Conservation (phyloP, 2,329 filamentous ascomycete species). For the Trichoderma cornu-damae region DNA sequence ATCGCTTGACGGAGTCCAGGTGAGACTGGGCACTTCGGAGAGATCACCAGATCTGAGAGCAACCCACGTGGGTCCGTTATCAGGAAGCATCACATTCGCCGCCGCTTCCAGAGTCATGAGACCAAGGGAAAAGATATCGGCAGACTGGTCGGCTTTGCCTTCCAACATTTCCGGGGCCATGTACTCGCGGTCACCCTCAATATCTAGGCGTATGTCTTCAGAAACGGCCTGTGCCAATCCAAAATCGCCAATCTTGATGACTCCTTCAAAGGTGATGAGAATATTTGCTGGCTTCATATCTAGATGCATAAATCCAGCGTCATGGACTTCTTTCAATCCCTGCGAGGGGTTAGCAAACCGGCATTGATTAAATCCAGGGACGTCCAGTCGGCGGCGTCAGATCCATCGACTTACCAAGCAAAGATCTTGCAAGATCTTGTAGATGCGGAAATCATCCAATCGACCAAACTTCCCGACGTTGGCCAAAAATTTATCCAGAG, state of each 20-base stretch:
- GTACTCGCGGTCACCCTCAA: constrained; percentile 93
- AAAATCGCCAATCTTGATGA: constrained; percentile 82
- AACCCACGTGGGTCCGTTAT: constrained; percentile 89
- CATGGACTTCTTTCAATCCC: constrained; percentile 87
- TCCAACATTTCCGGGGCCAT: constrained; percentile 89
- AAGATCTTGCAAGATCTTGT: constrained; percentile 92
- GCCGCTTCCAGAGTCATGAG: constrained; percentile 93
- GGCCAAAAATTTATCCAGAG: constrained; percentile 78
- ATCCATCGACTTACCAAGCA: constrained; percentile 74
- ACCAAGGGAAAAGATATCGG: constrained; percentile 90
- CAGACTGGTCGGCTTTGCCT: constrained; percentile 81
- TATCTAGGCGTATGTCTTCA: constrained; percentile 69
- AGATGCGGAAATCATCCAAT: constrained; percentile 95
- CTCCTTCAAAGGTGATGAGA: constrained; percentile 73
- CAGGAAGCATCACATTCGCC: constrained; percentile 86
- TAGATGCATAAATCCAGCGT: constrained; percentile 77
- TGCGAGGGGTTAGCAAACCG: constrained; percentile 33
- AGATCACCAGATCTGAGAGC: constrained; percentile 85
- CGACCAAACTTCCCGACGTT: constrained; percentile 77
- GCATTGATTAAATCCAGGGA: background rate
- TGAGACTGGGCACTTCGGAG: constrained; percentile 81
- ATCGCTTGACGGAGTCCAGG: constrained; percentile 67
- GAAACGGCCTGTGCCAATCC: constrained; percentile 77
- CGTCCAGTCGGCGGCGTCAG: constrained; percentile 24
- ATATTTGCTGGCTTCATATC: constrained; percentile 84